Evolutionary conservation across 2,329 filamentous ascomycete genomes (phyloP), one percentile per base, ranked within the genome.

Genomic region (Microsporum audouinii): DNA sequence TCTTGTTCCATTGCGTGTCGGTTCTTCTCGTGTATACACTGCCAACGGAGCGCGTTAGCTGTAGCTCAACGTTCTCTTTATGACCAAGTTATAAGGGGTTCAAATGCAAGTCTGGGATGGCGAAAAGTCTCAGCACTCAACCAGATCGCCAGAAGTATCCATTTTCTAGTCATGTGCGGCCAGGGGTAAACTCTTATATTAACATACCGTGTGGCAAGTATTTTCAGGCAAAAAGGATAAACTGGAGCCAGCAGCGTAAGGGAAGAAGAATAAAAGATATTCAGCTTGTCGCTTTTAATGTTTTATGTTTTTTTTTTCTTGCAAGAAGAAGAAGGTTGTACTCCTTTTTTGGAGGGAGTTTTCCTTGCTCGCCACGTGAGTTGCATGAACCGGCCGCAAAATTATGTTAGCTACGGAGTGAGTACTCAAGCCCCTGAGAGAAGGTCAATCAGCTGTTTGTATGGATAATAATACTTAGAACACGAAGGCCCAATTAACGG

Each of bases 1-100:
- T 60, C 29, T 8, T 69, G 65, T 43, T 68, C 71, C 34, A 76
- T 66, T 57, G 23, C 17, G 23, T n/a, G 4, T 31, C 23, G 23
- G 23, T 47, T 47, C 27, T 17, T 17, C 27, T 47, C 23, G 8
- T 47, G 43, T 27, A 8, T 23, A 17, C 23, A n/a, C 43, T 29
- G 43, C 27, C 23, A 12, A 47, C 23, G 23, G 34, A 23, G 7
- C 17, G 10, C 43, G 43, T 47, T 47, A 47, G 43, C 43, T 47
- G 43, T 23, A 29, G 43, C 43, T 29, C 43, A 47, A 47, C 2
- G 23, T 6, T 27, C 23, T 47, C 43, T 29, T 43, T 43, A 43
- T 43, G 10, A 17, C 39, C n/a, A 47, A 10, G 10, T 4, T 23
- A 29, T 23, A 8, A 47, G 27, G 5, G 10, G 8, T 23, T 7